phyloP scores from a whole-genome alignment of 1,284 basidiomycete species.

The Phylloboletellus chloephorus region DNA sequence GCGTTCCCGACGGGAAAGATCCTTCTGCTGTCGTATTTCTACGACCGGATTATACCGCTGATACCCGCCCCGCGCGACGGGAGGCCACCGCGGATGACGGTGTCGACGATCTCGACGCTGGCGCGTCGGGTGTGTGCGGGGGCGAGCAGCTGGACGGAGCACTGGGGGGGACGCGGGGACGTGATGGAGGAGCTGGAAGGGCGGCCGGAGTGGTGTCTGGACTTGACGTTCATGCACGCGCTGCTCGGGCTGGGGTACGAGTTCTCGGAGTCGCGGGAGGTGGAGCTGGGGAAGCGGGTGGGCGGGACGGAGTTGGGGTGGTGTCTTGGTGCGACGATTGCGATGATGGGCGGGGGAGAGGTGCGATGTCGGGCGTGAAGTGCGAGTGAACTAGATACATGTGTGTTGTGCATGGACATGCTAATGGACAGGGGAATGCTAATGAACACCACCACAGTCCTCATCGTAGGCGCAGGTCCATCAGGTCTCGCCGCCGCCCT shows the following conservation, averaged over 20 bases:
- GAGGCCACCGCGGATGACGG: constrained; percentile 39
- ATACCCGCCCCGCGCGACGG: constrained; percentile 36
- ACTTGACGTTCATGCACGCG: constrained; percentile 93
- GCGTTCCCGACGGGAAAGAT: constrained; percentile 80
- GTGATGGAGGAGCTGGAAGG: constrained; percentile 75
- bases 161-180: constrained; percentile 47
- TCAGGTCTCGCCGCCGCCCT: constrained; percentile 22
- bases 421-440: no score
- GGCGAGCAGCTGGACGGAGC: constrained; percentile 50
- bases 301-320: constrained; percentile 92
- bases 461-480: constrained; percentile 31
- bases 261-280: constrained; percentile 60
- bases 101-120: constrained; percentile 60
- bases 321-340: constrained; percentile 83
- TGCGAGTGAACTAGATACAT: neutral
- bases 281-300: constrained; percentile 85
- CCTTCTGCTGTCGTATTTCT: constrained; percentile 93
- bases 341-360: constrained; percentile 62
- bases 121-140: constrained; percentile 74
- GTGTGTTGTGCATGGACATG: neutral
- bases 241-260: constrained; percentile 83
- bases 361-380: constrained; percentile 43
- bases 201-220: constrained; percentile 91
- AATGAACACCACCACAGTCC: constrained; percentile 23
- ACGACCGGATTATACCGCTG: constrained; percentile 87